These are phyloP conservation scores for Phalaenopsis aphrodite DNA, from an alignment of 106 monocot species.

Conservation along the genomic window DNA sequence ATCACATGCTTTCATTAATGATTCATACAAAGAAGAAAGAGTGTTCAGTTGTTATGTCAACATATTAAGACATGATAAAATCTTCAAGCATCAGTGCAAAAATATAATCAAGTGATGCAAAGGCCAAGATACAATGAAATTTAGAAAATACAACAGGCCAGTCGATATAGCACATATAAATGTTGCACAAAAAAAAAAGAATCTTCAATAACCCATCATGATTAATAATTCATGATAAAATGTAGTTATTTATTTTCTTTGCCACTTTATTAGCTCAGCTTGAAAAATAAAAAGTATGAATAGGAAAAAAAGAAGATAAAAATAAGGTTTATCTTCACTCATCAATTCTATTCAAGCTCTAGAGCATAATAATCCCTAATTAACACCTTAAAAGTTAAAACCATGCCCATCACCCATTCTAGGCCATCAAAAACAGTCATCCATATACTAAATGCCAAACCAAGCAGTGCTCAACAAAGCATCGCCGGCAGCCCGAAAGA, in stretches of 20 bases:
- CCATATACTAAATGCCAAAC: too few species aligned
- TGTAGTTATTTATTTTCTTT: not conserved
- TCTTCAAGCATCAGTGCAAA: not conserved
- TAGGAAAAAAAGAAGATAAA: not conserved
- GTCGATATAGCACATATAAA: not conserved
- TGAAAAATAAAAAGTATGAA: slow-evolving; percentile 2
- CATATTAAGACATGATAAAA: not conserved
- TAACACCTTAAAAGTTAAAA: not conserved
- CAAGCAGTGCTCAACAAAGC: too few species aligned
- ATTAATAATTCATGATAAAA: not conserved
- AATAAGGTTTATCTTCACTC: not conserved
- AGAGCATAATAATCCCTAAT: not conserved
- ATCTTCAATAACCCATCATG: not conserved
- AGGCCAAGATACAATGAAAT: not conserved
- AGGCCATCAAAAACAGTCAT: too few species aligned
- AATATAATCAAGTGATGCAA: not conserved
- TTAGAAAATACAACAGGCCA: not conserved
- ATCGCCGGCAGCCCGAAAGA: too few species aligned
- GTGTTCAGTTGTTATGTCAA: not conserved
- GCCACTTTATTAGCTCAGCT: not conserved
- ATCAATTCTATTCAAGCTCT: not conserved
- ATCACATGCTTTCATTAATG: not conserved
- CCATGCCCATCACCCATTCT: not conserved
- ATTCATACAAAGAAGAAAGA: not conserved
- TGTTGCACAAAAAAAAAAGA: not conserved